A percentile compares a stretch with the other conserved stretches of the same genome.
Evolutionary conservation across 1,284 basidiomycete species (phyloP).

Genomic region (Malassezia yamatoensis): DNA sequence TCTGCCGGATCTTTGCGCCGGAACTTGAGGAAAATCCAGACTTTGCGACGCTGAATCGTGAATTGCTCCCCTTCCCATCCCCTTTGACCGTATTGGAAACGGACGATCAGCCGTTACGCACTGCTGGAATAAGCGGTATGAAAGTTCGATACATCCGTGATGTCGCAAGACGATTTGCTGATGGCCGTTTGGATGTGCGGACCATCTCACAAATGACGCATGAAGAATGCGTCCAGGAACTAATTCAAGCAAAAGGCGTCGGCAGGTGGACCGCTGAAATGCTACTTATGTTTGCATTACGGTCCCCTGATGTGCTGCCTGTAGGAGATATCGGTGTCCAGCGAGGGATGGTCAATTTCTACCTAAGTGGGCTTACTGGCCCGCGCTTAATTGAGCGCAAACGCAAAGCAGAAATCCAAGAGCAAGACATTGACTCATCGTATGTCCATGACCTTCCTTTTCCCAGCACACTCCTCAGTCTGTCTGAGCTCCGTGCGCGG

Average conservation of each 20-base stretch:
- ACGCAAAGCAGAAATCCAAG: slow-evolving; percentile 16
- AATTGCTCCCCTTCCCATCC: slow-evolving; percentile 38
- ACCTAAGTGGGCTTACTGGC: slow-evolving; percentile 24
- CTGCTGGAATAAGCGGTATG: slow-evolving; percentile 34
- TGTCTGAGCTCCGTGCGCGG: slow-evolving; percentile 23
- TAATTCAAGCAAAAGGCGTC: slow-evolving; percentile 40
- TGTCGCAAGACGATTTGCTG: slow-evolving; percentile 32
- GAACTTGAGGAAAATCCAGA: slow-evolving; percentile 16
- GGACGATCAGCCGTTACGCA: slow-evolving; percentile 28
- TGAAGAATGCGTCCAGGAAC: slow-evolving; percentile 32
- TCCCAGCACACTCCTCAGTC: slow-evolving; percentile 14
- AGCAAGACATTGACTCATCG: not conserved
- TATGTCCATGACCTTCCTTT: slow-evolving; percentile 6
- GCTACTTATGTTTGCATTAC: slow-evolving; percentile 45
- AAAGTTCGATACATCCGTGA: slow-evolving; percentile 44
- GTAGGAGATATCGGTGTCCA: slow-evolving; percentile 44
- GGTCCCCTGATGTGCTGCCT: slow-evolving; percentile 37
- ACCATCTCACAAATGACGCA: slow-evolving; percentile 29
- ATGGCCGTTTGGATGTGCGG: slow-evolving; percentile 37
- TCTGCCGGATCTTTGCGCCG: slow-evolving; percentile 52
- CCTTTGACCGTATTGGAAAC: slow-evolving; percentile 33
- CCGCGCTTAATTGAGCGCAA: slow-evolving; percentile 29
- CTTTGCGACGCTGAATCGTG: slow-evolving; percentile 22
- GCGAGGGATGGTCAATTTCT: slow-evolving; percentile 40
- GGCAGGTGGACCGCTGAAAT: slow-evolving; percentile 46